Evolutionary conservation across 495 filamentous ascomycete genomes (phyloP).

Genomic region (Talaromyces borbonicus): DNA sequence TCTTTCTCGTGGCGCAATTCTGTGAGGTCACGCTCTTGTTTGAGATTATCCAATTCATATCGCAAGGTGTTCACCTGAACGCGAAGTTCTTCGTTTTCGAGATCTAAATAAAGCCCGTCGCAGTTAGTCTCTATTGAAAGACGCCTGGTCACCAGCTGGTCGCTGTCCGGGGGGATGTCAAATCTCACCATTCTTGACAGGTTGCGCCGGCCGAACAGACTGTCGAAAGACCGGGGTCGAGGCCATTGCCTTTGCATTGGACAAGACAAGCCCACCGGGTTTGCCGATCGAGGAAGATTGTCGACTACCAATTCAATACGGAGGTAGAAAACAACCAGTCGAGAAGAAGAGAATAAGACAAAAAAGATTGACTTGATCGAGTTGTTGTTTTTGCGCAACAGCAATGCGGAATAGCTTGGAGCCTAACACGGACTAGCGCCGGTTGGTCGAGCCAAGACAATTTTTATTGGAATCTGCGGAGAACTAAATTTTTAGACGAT

Average conservation of each 20-base stretch:
- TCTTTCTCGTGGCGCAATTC: conserved; percentile 73
- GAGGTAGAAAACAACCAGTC: neutral
- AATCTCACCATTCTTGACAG: conserved; percentile 19
- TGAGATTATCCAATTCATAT: conserved; percentile 64
- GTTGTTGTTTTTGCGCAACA: conserved; percentile 1
- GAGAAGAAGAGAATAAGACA: neutral
- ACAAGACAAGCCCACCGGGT: neutral
- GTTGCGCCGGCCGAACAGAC: conserved; percentile 19
- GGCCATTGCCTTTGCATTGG: conserved; percentile 7
- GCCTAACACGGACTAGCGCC: conserved; percentile 25
- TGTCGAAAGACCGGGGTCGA: conserved; percentile 15
- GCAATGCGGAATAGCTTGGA: conserved; percentile 7
- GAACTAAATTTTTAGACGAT: conserved; percentile 18
- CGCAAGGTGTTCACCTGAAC: conserved; percentile 57
- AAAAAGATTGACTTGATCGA: neutral
- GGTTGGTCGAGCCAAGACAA: conserved; percentile 13
- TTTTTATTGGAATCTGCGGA: conserved; percentile 22
- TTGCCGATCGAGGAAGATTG: neutral
- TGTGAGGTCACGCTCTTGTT: conserved; percentile 76
- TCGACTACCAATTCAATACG: no score
- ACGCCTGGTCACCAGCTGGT: neutral
- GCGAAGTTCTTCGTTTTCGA: conserved; percentile 57
- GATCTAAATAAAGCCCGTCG: conserved; percentile 21
- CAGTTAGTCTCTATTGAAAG: neutral
- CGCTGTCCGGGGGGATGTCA: neutral